Percentiles rank a stretch among this genome's conserved stretches.
These are phyloP conservation scores for Erodium moschatum DNA, from an alignment of 441 rosid genomes.

Conservation along the genomic window DNA sequence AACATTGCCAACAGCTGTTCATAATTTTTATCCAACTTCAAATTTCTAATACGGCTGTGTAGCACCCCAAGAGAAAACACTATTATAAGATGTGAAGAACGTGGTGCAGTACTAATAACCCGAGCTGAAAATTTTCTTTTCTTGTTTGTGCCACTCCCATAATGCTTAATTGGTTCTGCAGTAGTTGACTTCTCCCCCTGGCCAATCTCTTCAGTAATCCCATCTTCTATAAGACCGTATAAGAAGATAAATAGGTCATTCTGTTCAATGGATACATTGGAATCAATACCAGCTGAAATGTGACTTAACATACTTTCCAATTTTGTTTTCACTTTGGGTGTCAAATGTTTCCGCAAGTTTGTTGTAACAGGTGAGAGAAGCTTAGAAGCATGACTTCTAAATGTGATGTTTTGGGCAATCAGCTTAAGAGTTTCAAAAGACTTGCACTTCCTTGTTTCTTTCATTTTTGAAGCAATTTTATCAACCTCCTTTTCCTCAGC, in stretches of 20 bases:
- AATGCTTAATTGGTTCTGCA: conserved; percentile 22
- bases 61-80: conserved; percentile 72
- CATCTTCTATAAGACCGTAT: conserved; percentile 55
- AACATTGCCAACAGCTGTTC: conserved; percentile 51
- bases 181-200: conserved; percentile 26
- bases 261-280: conserved; percentile 76
- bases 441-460: conserved; percentile 65
- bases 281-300: conserved; percentile 73
- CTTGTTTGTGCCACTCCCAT: conserved; percentile 27
- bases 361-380: conserved; percentile 58
- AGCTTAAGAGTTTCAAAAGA: conserved; percentile 71
- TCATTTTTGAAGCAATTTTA: conserved; percentile 81
- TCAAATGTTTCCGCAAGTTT: conserved; percentile 55
- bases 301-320: conserved; percentile 67
- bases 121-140: conserved; percentile 24
- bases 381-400: conserved; percentile 54
- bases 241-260: conserved; percentile 63
- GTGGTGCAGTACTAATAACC: conserved; percentile 36
- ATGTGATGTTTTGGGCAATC: conserved; percentile 66
- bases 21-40: conserved; percentile 39
- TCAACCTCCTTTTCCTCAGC: conserved; percentile 87
- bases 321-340: conserved; percentile 58
- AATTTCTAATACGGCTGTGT: conserved; percentile 43
- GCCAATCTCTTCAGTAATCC: conserved; percentile 42
- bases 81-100: conserved; percentile 56